Conservation (phyloP, 2,329 filamentous ascomycete species). For the Cercospora janseana region DNA sequence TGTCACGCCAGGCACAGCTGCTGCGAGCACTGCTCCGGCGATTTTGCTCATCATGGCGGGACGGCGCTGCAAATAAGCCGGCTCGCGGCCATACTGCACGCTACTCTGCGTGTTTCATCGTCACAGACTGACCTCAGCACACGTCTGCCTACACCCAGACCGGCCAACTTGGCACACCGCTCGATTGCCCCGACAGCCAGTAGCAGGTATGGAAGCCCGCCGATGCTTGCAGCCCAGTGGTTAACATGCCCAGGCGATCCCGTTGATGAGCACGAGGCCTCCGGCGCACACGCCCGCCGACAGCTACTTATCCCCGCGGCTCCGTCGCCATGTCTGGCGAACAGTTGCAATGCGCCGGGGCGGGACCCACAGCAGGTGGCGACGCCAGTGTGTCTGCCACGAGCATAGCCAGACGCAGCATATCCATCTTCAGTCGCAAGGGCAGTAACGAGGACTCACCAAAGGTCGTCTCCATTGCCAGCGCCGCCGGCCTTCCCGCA, state of each 20-base stretch:
- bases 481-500: constrained; percentile 27
- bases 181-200: neutral
- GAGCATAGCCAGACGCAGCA: constrained; percentile 30
- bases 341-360: neutral
- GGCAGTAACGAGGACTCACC: constrained; percentile 33
- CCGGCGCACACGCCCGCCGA: neutral
- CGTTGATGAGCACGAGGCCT: neutral
- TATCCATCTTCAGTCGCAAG: constrained; percentile 41
- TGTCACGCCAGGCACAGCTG: neutral
- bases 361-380: neutral
- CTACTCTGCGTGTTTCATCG: neutral
- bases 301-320: neutral
- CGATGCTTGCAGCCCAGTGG: constrained; percentile 2
- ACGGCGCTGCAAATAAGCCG: neutral
- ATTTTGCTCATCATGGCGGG: neutral
- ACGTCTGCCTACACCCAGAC: neutral
- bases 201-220: neutral
- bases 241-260: neutral
- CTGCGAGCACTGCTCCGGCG: neutral
- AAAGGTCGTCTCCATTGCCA: constrained; percentile 23
- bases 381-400: neutral
- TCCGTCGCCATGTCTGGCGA: neutral
- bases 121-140: neutral
- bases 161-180: neutral
- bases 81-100: neutral